These are phyloP conservation scores for Podochytrium sp. DNA, from an alignment of 192 early-diverging fungal species.

Conservation along the genomic window DNA sequence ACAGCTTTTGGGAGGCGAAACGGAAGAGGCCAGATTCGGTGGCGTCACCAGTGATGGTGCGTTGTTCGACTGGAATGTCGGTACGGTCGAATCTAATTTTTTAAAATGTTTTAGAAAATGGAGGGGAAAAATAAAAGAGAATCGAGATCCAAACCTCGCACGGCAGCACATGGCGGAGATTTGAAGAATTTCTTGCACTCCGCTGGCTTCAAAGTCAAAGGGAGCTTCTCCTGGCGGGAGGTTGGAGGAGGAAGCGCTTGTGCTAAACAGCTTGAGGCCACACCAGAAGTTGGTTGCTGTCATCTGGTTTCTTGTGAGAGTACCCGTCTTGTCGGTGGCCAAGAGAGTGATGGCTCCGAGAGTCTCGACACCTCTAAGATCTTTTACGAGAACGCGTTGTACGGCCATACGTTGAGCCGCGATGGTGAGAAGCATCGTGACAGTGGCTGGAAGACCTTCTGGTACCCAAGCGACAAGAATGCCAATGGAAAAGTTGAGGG, in stretches of 20 bases:
- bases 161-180: conserved; percentile 83
- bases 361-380: conserved; percentile 95
- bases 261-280: conserved; percentile 66
- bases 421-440: conserved; percentile 91
- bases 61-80: conserved; percentile 81
- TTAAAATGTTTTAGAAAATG: not conserved
- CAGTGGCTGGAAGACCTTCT: conserved; percentile 91
- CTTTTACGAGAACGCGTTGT: conserved; percentile 92
- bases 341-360: conserved; percentile 95
- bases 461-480: conserved; percentile 85
- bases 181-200: conserved; percentile 76
- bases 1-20: conserved; percentile 73
- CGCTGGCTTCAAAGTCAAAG: conserved; percentile 53
- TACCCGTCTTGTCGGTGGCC: conserved; percentile 98
- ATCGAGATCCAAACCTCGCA: conserved; percentile 51
- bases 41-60: conserved; percentile 86
- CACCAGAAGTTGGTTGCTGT: conserved; percentile 92
- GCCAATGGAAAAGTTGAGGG: conserved; percentile 88
- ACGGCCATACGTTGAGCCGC: conserved; percentile 94
- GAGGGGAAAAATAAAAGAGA: too few relatives aligned
- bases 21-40: conserved; percentile 91
- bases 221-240: conserved; percentile 35
- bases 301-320: conserved; percentile 97
- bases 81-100: conserved; percentile 75
- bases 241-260: conserved; percentile 4